Evolutionary conservation across 495 filamentous ascomycete species (phyloP).

Genomic region (Rhypophila decipiens): DNA sequence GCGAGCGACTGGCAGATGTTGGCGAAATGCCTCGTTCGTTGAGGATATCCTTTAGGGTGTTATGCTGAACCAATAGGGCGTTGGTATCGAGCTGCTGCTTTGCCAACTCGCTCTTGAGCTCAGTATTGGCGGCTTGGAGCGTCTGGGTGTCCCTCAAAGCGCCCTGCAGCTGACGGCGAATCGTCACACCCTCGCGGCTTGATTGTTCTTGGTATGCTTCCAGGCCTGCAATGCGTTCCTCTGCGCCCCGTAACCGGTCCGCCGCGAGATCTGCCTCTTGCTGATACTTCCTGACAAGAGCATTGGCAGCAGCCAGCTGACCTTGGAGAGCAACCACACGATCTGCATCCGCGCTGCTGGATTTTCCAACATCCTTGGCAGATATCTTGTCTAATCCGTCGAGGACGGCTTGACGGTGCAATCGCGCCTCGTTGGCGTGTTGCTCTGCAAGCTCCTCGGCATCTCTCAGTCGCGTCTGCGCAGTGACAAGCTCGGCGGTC

Average conservation of each 20-base stretch:
- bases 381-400: constrained; percentile 71
- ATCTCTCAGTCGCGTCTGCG: constrained; percentile 68
- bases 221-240: constrained; percentile 91
- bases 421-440: constrained; percentile 77
- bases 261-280: constrained; percentile 81
- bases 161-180: constrained; percentile 81
- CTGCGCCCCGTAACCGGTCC: constrained; percentile 83
- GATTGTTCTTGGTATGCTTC: constrained; percentile 97
- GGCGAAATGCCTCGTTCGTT: constrained; percentile 76
- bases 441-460: constrained; percentile 87
- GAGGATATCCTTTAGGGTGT: constrained; percentile 85
- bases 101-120: constrained; percentile 71
- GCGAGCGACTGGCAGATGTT: constrained; percentile 44
- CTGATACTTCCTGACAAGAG: constrained; percentile 78
- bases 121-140: constrained; percentile 67
- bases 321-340: constrained; percentile 71
- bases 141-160: constrained; percentile 73
- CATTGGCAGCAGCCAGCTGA: constrained; percentile 71
- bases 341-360: constrained; percentile 58
- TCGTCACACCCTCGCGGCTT: constrained; percentile 80
- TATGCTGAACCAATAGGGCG: constrained; percentile 83
- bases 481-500: constrained; percentile 69
- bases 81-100: constrained; percentile 83
- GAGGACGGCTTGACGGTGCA: constrained; percentile 77
- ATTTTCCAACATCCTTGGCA: constrained; percentile 42